Evolutionary conservation across 495 filamentous ascomycete genomes (phyloP), one percentile per base, ranked within the genome.

Genomic region (Neurospora hispaniola): DNA sequence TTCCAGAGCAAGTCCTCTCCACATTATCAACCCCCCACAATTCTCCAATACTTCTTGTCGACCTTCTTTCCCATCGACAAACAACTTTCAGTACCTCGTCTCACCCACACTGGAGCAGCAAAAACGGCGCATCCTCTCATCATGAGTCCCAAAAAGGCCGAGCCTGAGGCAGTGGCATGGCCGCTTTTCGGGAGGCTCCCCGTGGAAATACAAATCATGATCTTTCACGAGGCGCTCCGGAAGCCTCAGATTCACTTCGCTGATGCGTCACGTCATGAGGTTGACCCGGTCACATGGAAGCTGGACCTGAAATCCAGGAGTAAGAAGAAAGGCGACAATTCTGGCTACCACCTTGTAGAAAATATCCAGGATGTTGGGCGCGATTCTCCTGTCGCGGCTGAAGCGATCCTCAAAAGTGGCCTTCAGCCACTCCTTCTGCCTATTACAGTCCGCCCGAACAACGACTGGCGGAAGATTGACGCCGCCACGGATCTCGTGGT

Each of bases 231-330:
- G 59, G 75, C 73, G 3, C 62, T 78, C 11, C 42, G 71, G 54
- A 76, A 78, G 68, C 76, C 76, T 0, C 66, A 75, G 3, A 31
- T 78, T 16, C 76, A 78, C 41, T 71, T 72, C 16, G 12, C 70
- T 2, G 48, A 43, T 5, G 42, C 16, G 16, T 43, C 42, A 7
- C 42, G 42, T 18, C 42, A 8, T 18, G 42, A 43, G 16, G 16
- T 7, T 43, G 16, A 14, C 5, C 42, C 42, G 1, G 42, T 18
- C 16, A 18, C 16, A 18, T 43, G 42, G 42, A 7, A 18, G 16
- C 42, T 43, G 16, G 16, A 2, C 48, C 11, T 59, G 20, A 2
- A 7, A 18, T 1, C 27, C 11, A 35, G 31, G 54, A 0, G 9
- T 1, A 71, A 68, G 44, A 71, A 68, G 44, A 5, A 8, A 2